Percentiles rank a stretch among this genome's conserved stretches.
phyloP scores from a whole-genome alignment of 352 stramenopile species.

The Pythium rishiriense region DNA sequence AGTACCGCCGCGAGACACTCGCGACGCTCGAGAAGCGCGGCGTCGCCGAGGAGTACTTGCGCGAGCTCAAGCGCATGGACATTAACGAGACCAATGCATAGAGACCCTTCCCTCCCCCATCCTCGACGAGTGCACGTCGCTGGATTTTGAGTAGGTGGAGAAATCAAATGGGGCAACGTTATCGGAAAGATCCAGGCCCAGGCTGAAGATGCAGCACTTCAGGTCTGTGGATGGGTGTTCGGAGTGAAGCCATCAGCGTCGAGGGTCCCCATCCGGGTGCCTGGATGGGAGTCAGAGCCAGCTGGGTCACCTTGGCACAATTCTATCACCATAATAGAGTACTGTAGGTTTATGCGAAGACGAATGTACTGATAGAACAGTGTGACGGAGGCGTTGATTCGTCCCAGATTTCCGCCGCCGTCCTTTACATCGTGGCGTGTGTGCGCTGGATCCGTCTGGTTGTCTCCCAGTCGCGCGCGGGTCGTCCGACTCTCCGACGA shows the following conservation, averaged over 20 bases:
- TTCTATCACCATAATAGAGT: background rate
- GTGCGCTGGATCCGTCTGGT: constrained; percentile 1
- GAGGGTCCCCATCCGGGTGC: background rate
- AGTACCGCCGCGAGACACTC: constrained; percentile 64
- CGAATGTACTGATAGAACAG: background rate
- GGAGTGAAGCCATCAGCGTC: background rate
- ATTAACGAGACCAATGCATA: constrained; percentile 71
- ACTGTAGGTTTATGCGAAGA: background rate
- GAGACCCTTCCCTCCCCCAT: background rate
- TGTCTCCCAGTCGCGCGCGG: background rate
- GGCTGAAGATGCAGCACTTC: background rate
- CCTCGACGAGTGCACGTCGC: background rate
- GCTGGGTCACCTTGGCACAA: background rate
- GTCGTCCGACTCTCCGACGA: background rate
- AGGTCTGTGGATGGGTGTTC: background rate
- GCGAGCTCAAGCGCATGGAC: constrained; percentile 58
- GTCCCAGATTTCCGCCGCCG: background rate
- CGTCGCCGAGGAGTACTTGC: constrained; percentile 68
- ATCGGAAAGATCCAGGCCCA: background rate
- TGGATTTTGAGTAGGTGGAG: constrained; percentile 20
- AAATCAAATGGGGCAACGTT: constrained; percentile 52
- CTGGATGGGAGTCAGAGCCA: background rate
- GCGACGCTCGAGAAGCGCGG: constrained; percentile 61
- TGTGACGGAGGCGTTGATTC: background rate
- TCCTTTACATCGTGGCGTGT: constrained; percentile 5